Evolutionary conservation across 352 stramenopile species (phyloP), one percentile per base, ranked within the genome.

Genomic region (Pythium rhizo-oryzae): DNA sequence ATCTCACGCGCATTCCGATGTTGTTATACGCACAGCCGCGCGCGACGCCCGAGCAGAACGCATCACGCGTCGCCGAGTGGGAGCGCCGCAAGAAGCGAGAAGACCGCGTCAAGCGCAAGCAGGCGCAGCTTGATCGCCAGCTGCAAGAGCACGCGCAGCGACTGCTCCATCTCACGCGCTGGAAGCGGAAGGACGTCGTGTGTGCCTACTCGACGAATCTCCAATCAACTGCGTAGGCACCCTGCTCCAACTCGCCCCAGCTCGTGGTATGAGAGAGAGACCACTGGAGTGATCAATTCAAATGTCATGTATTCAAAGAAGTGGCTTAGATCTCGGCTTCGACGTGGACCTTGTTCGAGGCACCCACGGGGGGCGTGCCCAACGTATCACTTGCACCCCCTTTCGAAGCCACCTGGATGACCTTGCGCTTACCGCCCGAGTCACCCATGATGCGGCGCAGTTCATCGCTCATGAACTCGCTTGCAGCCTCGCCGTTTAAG

Each of bases 391-490:
- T 28, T 6, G 0, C 18, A 9, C 24, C 50, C 12, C 24, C 49
- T 30, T 68, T 59, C 7, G 67, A 50, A 0, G 65, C 68, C 30
- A 92, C 82, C 19, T 75, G 75, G 39, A 92, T 79, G 8, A 79
- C 52, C 23, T 75, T 81, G 23, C 66, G 70, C 37, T 80, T 89
- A 33, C 67, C 59, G 30, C 70, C 76, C 11, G 41, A 47, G 41
- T 47, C 41, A 28, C 82, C 81, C 82, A 92, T 90, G 59, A 90
- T 89, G 12, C 67, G 63, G 2, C 71, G 76, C 6, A 95, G 79
- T 37, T 93, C 84, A 9, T 85, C 71, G 69, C 82, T 94, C 87
- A 96, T 96, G 65, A 87, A 95, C 46, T 84, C 82, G 21, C 86
- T 92, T 7, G 79, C 71, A 9, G 41, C 71, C 13, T 89, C 81